Evolutionary conservation across 2,329 filamentous ascomycete species (phyloP).

Genomic region (Cercospora zeina): DNA sequence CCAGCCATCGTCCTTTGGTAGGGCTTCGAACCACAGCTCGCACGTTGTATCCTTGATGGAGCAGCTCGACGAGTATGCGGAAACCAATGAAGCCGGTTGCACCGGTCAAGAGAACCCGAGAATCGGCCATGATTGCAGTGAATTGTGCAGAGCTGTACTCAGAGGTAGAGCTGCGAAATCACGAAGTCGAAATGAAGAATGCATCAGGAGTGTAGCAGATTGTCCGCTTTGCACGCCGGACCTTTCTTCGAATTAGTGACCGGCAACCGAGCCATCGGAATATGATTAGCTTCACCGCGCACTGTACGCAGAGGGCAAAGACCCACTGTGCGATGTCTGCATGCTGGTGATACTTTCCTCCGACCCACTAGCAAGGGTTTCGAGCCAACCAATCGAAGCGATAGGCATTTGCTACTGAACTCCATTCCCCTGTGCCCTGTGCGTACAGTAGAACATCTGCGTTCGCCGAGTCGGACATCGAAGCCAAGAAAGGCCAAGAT

Average conservation of each 20-base stretch:
- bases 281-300: not conserved
- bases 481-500: not conserved
- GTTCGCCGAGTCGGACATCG: slow-evolving; percentile 11
- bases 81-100: slow-evolving; percentile 46
- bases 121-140: slow-evolving; percentile 8
- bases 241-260: not conserved
- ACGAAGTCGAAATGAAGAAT: not conserved
- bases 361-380: not conserved
- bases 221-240: not conserved
- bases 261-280: not conserved
- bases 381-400: not conserved
- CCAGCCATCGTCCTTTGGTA: slow-evolving; percentile 37
- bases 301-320: not conserved
- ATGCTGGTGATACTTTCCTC: not conserved
- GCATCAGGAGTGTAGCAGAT: not conserved
- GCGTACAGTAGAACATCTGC: not conserved
- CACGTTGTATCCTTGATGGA: slow-evolving; percentile 43
- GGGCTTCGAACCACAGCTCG: slow-evolving; percentile 43
- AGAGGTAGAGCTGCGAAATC: not conserved
- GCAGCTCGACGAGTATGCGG: slow-evolving; percentile 38
- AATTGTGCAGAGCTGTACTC: not conserved
- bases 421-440: not conserved
- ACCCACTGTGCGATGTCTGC: not conserved
- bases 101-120: slow-evolving; percentile 42
- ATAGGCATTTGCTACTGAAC: not conserved